phyloP scores from a whole-genome alignment of 768 basidiomycete species.

The Mycena olivaceomarginata region DNA sequence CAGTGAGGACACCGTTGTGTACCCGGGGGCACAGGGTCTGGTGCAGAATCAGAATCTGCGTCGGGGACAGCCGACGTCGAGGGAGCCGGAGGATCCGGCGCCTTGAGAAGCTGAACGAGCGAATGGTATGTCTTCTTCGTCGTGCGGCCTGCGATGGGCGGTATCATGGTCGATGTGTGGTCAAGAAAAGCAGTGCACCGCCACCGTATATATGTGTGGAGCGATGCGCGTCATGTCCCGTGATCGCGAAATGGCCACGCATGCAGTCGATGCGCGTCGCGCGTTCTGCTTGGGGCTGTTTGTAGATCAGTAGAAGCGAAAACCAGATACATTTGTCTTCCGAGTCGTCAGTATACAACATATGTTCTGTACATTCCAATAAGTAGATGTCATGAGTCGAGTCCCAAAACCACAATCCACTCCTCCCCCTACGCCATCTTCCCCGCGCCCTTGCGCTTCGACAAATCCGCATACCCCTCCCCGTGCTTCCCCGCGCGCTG shows the following conservation, averaged over 20 bases:
- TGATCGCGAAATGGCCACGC: not conserved
- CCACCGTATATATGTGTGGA: not conserved
- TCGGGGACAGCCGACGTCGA: no score
- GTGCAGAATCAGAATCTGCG: no score
- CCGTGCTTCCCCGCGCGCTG: conserved; percentile 63
- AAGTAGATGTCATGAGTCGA: not conserved
- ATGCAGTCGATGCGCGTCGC: no score
- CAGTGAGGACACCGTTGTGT: no score
- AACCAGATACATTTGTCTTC: not conserved
- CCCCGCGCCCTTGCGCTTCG: conserved; percentile 57
- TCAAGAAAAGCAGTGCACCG: not conserved
- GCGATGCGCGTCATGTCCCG: not conserved
- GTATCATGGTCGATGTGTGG: not conserved
- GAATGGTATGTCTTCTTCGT: no score
- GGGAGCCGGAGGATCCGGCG: no score
- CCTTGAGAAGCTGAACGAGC: no score
- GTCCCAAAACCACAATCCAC: no score
- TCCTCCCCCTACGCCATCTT: conserved; percentile 50
- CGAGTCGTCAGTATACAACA: not conserved
- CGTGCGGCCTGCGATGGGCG: no score
- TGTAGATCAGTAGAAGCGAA: not conserved
- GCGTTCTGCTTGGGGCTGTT: no score
- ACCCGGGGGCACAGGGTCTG: no score
- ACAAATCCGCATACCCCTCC: conserved; percentile 35
- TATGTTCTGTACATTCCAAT: not conserved